Percentiles rank a stretch among this genome's conserved stretches.
phyloP scores from a whole-genome alignment of 495 filamentous ascomycete genomes.

The Neurospora discreta region DNA sequence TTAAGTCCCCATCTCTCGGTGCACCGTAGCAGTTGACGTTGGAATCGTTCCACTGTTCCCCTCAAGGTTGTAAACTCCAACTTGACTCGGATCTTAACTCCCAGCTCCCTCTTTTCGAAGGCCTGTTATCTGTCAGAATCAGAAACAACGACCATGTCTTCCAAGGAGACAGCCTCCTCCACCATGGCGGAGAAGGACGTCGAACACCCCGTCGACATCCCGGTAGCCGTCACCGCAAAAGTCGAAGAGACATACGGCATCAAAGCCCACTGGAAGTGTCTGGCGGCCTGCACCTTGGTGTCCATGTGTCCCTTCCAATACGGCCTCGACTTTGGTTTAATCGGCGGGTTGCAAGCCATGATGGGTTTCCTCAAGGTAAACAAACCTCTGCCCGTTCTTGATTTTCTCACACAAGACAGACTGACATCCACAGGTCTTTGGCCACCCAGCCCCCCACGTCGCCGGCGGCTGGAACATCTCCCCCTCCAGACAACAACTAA shows the following conservation, averaged over 20 bases:
- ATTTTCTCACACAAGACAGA: too few relatives aligned
- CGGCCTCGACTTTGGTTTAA: conserved; percentile 47
- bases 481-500: conserved; percentile 38
- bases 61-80: not conserved
- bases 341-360: conserved; percentile 50
- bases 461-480: conserved; percentile 40
- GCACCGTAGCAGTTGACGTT: not conserved
- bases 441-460: conserved; percentile 24
- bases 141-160: not conserved
- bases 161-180: not conserved
- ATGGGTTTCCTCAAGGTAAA: conserved; percentile 39
- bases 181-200: not conserved
- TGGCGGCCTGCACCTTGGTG: conserved; percentile 31
- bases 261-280: conserved; percentile 24
- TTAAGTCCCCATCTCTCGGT: not conserved
- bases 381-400: too few relatives aligned
- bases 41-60: not conserved
- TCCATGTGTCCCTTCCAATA: conserved; percentile 47
- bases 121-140: not conserved
- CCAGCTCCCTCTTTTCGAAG: not conserved
- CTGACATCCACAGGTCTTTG: conserved; percentile 19
- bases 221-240: not conserved
- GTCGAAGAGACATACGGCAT: conserved; percentile 2
- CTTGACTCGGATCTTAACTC: not conserved
- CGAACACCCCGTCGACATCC: not conserved